These are phyloP conservation scores for Mycosphaerella sp. DNA, from an alignment of 2,329 filamentous ascomycete species.

Conservation along the genomic window DNA sequence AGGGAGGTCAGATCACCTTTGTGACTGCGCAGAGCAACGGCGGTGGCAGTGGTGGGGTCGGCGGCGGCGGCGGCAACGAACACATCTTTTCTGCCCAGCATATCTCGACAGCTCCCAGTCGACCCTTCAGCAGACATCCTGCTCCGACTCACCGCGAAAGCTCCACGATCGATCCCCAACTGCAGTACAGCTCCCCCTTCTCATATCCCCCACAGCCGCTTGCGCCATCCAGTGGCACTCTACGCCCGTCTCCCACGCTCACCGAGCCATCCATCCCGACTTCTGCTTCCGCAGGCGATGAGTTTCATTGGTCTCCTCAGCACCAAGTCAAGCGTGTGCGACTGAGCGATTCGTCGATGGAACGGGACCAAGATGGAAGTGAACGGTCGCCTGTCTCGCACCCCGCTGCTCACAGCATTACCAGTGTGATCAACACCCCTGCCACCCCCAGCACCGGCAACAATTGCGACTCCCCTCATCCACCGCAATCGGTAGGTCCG, in stretches of 20 bases:
- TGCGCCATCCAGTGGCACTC: not conserved
- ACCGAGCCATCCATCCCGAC: constrained; percentile 16
- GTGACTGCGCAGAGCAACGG: constrained; percentile 15
- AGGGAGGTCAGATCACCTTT: constrained; percentile 28
- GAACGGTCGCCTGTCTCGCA: constrained; percentile 35
- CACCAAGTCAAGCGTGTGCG: constrained; percentile 34
- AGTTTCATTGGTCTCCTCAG: constrained; percentile 33
- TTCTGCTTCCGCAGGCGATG: constrained; percentile 18
- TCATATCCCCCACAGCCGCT: constrained; percentile 2
- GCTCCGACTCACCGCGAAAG: constrained; percentile 21
- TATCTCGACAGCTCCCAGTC: constrained; percentile 22
- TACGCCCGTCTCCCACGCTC: not conserved
- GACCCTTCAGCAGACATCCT: constrained; percentile 20
- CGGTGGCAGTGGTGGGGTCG: constrained; percentile 10
- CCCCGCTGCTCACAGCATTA: constrained; percentile 36
- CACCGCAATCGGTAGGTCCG: constrained; percentile 12
- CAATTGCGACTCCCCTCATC: constrained; percentile 26
- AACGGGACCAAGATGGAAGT: constrained; percentile 26
- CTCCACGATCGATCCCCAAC: constrained; percentile 18
- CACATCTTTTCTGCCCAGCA: constrained; percentile 33
- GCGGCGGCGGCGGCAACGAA: constrained; percentile 21
- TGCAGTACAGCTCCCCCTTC: constrained; percentile 12
- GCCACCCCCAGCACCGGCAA: constrained; percentile 40
- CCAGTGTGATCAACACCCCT: constrained; percentile 36
- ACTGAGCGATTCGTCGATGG: constrained; percentile 22